Evolutionary conservation across 2,329 filamentous ascomycete species (phyloP).

Genomic region (Phyllosticta citrichinensis): DNA sequence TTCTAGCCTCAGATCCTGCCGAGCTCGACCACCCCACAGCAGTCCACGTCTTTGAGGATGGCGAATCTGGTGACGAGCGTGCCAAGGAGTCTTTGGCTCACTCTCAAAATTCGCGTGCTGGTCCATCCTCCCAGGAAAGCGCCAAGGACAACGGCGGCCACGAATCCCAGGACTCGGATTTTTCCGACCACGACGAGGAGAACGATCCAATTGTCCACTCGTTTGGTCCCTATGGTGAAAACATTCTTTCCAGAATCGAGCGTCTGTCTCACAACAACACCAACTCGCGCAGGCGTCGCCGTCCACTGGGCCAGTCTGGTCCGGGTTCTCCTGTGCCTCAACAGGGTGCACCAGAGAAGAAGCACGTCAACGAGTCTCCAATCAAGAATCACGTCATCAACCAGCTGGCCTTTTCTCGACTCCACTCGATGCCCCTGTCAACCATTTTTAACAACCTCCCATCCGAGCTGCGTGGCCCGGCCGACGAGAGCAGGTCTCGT

Average conservation of each 20-base stretch:
- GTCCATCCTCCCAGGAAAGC: conserved; percentile 15
- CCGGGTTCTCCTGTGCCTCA: conserved; percentile 20
- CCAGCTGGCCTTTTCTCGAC: conserved; percentile 86
- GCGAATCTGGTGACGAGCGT: conserved; percentile 21
- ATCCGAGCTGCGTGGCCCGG: conserved; percentile 26
- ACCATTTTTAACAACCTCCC: conserved; percentile 84
- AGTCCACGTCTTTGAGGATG: conserved; percentile 30
- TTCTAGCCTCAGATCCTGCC: conserved; percentile 31
- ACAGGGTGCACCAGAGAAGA: conserved; percentile 16
- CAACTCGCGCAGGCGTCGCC: conserved; percentile 36
- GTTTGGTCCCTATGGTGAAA: conserved; percentile 80
- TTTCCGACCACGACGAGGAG: conserved; percentile 68
- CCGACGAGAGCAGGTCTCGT: not conserved
- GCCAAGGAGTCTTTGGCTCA: conserved; percentile 14
- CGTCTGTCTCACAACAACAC: conserved; percentile 50
- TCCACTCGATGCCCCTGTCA: conserved; percentile 84
- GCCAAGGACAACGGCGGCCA: not conserved
- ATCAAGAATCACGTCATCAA: conserved; percentile 84
- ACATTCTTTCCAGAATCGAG: conserved; percentile 72
- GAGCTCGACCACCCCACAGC: conserved; percentile 1
- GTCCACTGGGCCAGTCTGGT: conserved; percentile 13
- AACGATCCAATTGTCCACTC: conserved; percentile 90
- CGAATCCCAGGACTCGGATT: conserved; percentile 36
- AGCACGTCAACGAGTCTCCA: conserved; percentile 30
- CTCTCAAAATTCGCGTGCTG: conserved; percentile 24